phyloP scores from a whole-genome alignment of 2,329 filamentous ascomycete genomes.

The Colletotrichum simmondsii region DNA sequence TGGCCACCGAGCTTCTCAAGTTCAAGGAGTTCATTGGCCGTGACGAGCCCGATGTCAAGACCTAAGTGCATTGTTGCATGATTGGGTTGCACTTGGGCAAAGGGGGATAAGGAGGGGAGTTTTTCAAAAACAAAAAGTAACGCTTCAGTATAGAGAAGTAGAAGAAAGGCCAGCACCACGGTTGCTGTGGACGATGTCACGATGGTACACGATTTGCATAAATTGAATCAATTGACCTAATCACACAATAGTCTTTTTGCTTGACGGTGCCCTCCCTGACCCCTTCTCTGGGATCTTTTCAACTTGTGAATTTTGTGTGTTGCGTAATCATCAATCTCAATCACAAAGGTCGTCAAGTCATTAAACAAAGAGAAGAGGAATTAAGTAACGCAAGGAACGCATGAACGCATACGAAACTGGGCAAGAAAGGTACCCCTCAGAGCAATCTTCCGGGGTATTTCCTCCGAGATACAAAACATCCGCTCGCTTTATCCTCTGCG shows the following conservation, averaged over 20 bases:
- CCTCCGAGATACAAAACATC: background rate
- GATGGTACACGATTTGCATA: slow-evolving; percentile 34
- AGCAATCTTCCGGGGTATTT: background rate
- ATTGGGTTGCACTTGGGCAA: background rate
- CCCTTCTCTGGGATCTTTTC: background rate
- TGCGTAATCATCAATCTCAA: background rate
- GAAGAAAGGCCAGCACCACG: background rate
- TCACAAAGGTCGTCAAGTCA: background rate
- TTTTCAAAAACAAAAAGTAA: slow-evolving; percentile 18
- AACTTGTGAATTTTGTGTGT: background rate
- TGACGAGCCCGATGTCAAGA: slow-evolving; percentile 96
- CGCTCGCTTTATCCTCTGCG: no score
- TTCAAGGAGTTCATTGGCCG: slow-evolving; percentile 94
- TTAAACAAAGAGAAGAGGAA: background rate
- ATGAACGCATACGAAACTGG: background rate
- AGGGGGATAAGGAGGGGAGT: background rate
- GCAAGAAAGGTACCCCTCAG: background rate
- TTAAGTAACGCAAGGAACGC: no score
- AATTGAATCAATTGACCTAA: slow-evolving; percentile 34
- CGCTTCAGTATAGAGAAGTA: slow-evolving; percentile 32
- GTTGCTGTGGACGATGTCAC: slow-evolving; percentile 29
- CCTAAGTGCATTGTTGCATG: slow-evolving; percentile 59
- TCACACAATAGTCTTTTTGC: background rate
- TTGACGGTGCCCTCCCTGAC: background rate
- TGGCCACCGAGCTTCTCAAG: slow-evolving; percentile 87